Evolutionary conservation across 148 eudicot genomes (phyloP).

Genomic region (Euryodendron excelsum): DNA sequence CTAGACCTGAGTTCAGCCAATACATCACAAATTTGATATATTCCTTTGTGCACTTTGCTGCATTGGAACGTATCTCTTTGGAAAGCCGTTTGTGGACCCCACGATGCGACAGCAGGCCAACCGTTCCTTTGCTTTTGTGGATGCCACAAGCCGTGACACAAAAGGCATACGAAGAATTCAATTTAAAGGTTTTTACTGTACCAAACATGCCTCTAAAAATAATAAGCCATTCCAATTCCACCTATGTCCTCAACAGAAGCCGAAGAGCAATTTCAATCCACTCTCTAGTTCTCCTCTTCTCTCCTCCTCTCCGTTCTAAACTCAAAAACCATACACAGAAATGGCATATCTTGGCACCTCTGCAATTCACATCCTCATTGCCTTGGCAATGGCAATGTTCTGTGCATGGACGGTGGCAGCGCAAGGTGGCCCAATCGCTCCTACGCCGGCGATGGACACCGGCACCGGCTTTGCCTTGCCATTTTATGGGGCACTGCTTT

Average conservation of each 20-base stretch:
- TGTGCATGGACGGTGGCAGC: not conserved
- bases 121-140: not conserved
- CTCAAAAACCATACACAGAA: not conserved
- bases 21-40: no score
- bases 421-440: not conserved
- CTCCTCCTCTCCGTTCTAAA: not conserved
- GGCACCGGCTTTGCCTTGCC: not conserved
- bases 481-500: not conserved
- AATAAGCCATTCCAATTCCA: not conserved
- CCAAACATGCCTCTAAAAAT: slow-evolving; percentile 19
- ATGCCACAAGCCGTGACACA: slow-evolving; percentile 5
- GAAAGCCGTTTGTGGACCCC: not conserved
- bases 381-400: not conserved
- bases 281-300: not conserved
- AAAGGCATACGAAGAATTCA: not conserved
- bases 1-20: no score
- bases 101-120: slow-evolving; percentile 15
- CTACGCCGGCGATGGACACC: not conserved
- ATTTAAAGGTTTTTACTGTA: slow-evolving; percentile 2
- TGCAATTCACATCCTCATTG: not conserved
- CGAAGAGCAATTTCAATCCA: not conserved
- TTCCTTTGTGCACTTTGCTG: not conserved
- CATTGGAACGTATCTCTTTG: no score
- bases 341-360: slow-evolving; percentile 8
- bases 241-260: not conserved